A percentile compares a stretch with the other conserved stretches of the same genome.
Evolutionary conservation across 495 filamentous ascomycete species (phyloP).

Genomic region (Penicillium fimorum): DNA sequence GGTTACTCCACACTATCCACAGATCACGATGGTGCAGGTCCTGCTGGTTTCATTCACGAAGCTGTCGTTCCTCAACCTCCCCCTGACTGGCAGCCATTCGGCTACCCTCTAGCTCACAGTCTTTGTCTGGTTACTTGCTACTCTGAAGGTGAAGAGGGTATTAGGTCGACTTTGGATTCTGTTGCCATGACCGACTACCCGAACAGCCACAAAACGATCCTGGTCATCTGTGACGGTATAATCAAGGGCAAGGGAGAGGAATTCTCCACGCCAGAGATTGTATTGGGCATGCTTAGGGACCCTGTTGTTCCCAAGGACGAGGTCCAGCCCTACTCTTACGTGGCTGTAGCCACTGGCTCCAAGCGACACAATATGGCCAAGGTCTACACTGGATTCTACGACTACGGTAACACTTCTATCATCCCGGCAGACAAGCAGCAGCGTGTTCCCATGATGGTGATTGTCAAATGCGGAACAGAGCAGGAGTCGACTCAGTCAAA

Average conservation of each 20-base stretch:
- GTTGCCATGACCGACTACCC: constrained; percentile 98
- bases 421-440: constrained; percentile 88
- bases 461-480: constrained; percentile 94
- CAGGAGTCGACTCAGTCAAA: constrained; percentile 78
- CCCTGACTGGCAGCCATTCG: constrained; percentile 93
- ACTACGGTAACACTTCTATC: constrained; percentile 79
- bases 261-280: constrained; percentile 84
- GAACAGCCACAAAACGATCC: constrained; percentile 94
- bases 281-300: constrained; percentile 92
- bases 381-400: constrained; percentile 96
- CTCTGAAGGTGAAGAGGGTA: constrained; percentile 89
- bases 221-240: constrained; percentile 95
- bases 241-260: constrained; percentile 95
- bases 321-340: constrained; percentile 88
- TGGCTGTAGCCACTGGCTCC: constrained; percentile 91
- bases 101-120: constrained; percentile 88
- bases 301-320: constrained; percentile 73
- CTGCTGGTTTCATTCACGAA: constrained; percentile 92
- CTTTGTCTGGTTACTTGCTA: constrained; percentile 97
- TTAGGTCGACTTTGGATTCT: constrained; percentile 92
- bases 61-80: constrained; percentile 97
- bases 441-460: constrained; percentile 97
- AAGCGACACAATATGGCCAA: constrained; percentile 99
- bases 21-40: constrained; percentile 72
- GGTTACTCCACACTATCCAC: constrained; percentile 55